Conservation (phyloP, 371 early-diverging fungal species). For the Choanephora cucurbitarum region DNA sequence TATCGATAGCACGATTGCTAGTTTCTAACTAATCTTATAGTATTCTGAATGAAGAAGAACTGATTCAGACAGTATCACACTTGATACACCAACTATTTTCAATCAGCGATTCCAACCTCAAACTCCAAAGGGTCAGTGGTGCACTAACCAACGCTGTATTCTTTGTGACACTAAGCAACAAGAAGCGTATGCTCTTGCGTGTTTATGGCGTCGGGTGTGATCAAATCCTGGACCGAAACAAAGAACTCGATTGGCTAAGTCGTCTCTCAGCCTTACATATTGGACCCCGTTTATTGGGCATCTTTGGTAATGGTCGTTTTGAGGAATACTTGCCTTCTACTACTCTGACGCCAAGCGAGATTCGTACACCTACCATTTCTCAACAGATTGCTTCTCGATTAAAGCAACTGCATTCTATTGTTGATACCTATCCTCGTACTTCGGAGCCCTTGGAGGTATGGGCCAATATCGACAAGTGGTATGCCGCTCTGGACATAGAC, state of each 20-base stretch:
- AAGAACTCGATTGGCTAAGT: constrained; percentile 79
- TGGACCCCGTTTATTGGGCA: constrained; percentile 80
- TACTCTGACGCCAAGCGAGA: constrained; percentile 70
- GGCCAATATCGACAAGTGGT: constrained; percentile 72
- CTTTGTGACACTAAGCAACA: constrained; percentile 55
- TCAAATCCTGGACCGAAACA: constrained; percentile 71
- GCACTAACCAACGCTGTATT: constrained; percentile 90
- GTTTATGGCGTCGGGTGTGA: constrained; percentile 83
- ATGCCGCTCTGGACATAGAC: constrained; percentile 6
- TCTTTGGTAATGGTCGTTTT: constrained; percentile 88
- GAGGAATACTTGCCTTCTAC: constrained; percentile 83
- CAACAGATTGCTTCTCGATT: constrained; percentile 77
- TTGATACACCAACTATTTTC: constrained; percentile 23
- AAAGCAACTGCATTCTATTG: constrained; percentile 74
- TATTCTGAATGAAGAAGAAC: constrained; percentile 31
- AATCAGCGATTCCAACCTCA: constrained; percentile 32
- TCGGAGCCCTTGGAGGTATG: constrained; percentile 55
- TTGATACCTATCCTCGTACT: constrained; percentile 62
- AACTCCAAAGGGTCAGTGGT: constrained; percentile 70
- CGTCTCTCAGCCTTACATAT: constrained; percentile 70
- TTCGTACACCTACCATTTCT: constrained; percentile 65
- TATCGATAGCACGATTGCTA: not conserved
- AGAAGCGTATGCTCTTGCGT: constrained; percentile 62
- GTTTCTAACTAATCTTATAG: constrained; percentile 9
- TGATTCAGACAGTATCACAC: constrained; percentile 21